phyloP scores from a whole-genome alignment of 345 rosid species.

The Lepidium africanum region DNA sequence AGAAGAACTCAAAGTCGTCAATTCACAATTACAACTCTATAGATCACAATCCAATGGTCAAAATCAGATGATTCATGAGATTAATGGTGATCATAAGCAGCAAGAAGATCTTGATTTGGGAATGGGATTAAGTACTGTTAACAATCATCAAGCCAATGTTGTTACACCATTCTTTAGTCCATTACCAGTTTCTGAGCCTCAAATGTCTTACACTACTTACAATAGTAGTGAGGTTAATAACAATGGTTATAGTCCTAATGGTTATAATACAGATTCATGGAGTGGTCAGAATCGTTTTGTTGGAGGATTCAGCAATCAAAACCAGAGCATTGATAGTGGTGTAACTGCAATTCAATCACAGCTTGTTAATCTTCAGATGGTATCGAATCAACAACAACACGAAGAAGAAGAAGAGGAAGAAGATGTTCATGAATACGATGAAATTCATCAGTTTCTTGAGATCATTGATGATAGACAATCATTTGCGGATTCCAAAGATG shows the following conservation, averaged over 20 bases:
- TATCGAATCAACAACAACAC: slow-evolving; percentile 38
- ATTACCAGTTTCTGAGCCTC: slow-evolving; percentile 21
- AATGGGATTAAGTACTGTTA: slow-evolving; percentile 50
- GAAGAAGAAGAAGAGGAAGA: background rate
- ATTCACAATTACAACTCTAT: slow-evolving; percentile 50
- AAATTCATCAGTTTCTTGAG: slow-evolving; percentile 69
- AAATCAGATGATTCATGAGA: slow-evolving; percentile 6
- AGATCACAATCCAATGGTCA: slow-evolving; percentile 31
- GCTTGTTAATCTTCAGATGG: slow-evolving; percentile 33
- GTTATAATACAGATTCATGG: slow-evolving; percentile 35
- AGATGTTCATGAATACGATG: slow-evolving; percentile 51
- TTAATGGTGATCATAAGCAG: slow-evolving; percentile 11
- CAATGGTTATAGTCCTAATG: slow-evolving; percentile 21
- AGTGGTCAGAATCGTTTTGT: slow-evolving; percentile 18
- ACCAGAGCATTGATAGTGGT: slow-evolving; percentile 10
- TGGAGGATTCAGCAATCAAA: slow-evolving; percentile 35
- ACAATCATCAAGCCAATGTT: background rate
- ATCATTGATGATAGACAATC: slow-evolving; percentile 77
- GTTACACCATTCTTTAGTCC: slow-evolving; percentile 14
- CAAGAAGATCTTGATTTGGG: slow-evolving; percentile 50
- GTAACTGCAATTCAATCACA: slow-evolving; percentile 46
- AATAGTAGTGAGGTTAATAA: slow-evolving; percentile 23
- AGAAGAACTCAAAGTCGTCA: slow-evolving; percentile 58
- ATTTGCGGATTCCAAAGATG: slow-evolving; percentile 54
- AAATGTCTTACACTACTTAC: slow-evolving; percentile 40